Base-by-base conservation (phyloP, 75 land plant species). In the Isoetes taiwanensis region DNA sequence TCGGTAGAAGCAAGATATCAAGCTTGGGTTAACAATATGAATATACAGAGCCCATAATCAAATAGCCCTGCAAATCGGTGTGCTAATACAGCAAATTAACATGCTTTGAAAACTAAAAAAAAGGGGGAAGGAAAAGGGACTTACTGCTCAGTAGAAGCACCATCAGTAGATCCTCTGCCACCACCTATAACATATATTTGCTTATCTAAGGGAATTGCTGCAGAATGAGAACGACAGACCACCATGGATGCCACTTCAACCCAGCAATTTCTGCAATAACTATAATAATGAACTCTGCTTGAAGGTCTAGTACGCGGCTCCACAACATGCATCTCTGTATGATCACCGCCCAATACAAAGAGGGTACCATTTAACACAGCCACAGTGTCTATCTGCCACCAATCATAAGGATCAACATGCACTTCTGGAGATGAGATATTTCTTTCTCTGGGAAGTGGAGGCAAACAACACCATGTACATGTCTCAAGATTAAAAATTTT, bases 381-480 rank as follows among this genome's bases (percentile, higher is more conserved):
- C 16, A 64, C 67, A 25, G 67, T 59, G 28, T 64, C 67, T 30
- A 64, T 58, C 41, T 40, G 63, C 67, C 67, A 64, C 67, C 67
- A 64, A 3, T 64, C 67, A 41, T 64, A 64, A 11, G 67, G 67
- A 64, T 64, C 62, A n/a, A n/a, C n/a, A n/a, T n/a, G n/a, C n/a
- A n/a, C n/a, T n/a, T n/a, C n/a, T n/a, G n/a, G n/a, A 59, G 64
- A 28, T 41, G 20, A 17, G 6, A 27, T n/a, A 23, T 30, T 42
- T 34, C 31, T 46, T 16, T 64, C 67, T 24, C 19, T 26, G 29
- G 62, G 67, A 9, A 64, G 25, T 24, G 67, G 67, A 37, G 67
- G 67, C 31, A 64, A 62, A 52, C 50, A 64, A 28, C 56, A 64
- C 67, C 67, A 64, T 33, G 28, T 11, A 0, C 37, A 39, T 21